Conservation (phyloP, 192 early-diverging fungal genomes). For the Umbelopsis sp. region DNA sequence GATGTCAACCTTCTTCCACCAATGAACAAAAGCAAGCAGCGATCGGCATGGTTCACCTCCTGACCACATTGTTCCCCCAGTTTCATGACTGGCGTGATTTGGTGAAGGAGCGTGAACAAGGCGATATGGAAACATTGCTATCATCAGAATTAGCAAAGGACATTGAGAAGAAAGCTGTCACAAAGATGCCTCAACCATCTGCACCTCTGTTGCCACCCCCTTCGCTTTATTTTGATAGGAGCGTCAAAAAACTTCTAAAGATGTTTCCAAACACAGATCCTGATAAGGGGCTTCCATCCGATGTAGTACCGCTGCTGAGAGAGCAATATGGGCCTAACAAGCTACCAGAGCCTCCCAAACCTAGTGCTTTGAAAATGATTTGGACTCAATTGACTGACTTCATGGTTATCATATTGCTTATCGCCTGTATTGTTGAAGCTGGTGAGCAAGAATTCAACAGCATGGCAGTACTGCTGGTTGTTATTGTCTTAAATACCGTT, state of each 20-base stretch:
- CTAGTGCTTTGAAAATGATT: constrained; percentile 70
- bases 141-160: constrained; percentile 18
- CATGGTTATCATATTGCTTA: constrained; percentile 88
- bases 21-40: constrained; percentile 74
- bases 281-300: constrained; percentile 63
- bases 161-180: neutral
- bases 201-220: constrained; percentile 39
- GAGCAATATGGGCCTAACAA: constrained; percentile 85
- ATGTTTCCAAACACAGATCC: constrained; percentile 81
- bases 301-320: constrained; percentile 60
- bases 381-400: constrained; percentile 92
- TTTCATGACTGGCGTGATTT: constrained; percentile 91
- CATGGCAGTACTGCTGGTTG: constrained; percentile 58
- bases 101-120: constrained; percentile 79
- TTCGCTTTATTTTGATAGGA: constrained; percentile 92
- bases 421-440: constrained; percentile 78
- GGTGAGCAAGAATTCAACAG: constrained; percentile 57
- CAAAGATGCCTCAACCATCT: constrained; percentile 8
- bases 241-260: constrained; percentile 73
- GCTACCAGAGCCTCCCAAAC: constrained; percentile 78
- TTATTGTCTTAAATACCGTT: constrained; percentile 82
- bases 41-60: constrained; percentile 74
- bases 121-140: constrained; percentile 74
- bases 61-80: constrained; percentile 74
- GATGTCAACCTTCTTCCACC: constrained; percentile 67